These are phyloP conservation scores for Tubosaeta brunneosetosa DNA, from an alignment of 768 basidiomycete genomes.

Conservation along the genomic window DNA sequence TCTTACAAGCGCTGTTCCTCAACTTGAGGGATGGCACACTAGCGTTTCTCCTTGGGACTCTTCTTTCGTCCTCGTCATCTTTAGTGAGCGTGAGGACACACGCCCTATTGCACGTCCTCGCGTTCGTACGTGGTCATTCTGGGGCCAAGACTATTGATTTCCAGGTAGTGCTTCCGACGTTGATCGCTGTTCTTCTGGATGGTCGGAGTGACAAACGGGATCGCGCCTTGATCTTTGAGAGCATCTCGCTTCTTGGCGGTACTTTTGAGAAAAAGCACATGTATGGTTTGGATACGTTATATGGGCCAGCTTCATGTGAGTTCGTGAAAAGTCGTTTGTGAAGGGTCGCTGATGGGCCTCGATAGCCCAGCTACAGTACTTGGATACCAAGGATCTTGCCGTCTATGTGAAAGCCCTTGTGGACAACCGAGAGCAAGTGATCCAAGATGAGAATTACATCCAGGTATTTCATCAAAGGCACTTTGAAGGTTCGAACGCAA, in stretches of 20 bases:
- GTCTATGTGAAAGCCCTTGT: constrained; percentile 53
- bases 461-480: constrained; percentile 57
- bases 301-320: constrained; percentile 58
- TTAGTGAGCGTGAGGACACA: constrained; percentile 40
- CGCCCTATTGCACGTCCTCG: constrained; percentile 70
- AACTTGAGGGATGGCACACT: constrained; percentile 67
- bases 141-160: constrained; percentile 63
- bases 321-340: background rate
- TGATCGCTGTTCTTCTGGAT: constrained; percentile 53
- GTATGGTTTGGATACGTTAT: constrained; percentile 71
- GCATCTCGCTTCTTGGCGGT: constrained; percentile 46
- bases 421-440: constrained; percentile 49
- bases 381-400: constrained; percentile 59
- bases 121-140: constrained; percentile 74
- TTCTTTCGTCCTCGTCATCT: constrained; percentile 41
- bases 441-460: constrained; percentile 56
- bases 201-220: constrained; percentile 25
- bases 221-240: constrained; percentile 44
- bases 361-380: constrained; percentile 54
- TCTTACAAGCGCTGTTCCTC: constrained; percentile 64
- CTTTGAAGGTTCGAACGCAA: constrained; percentile 42
- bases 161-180: constrained; percentile 68
- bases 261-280: constrained; percentile 43
- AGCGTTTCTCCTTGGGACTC: constrained; percentile 73
- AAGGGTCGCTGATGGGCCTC: too few species aligned